phyloP scores from a whole-genome alignment of 148 eudicot species.

The Vaccinium darrowii region DNA sequence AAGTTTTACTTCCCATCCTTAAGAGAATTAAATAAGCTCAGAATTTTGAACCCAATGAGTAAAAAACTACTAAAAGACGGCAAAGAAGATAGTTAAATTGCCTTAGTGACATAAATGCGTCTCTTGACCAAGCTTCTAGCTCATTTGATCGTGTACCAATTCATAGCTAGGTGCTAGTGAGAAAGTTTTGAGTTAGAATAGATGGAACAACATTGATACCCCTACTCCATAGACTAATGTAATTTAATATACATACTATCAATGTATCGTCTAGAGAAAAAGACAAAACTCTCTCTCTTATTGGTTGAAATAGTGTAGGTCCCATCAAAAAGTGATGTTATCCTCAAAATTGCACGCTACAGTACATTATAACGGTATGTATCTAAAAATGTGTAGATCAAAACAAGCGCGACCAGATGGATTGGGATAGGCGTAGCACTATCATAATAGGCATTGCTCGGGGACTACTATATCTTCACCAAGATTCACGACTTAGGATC shows the following conservation, averaged over 20 bases:
- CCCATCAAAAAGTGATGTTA: no score
- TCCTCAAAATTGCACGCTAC: no score
- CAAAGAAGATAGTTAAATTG: background rate
- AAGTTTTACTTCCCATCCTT: slow-evolving; percentile 31
- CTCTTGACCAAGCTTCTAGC: no score
- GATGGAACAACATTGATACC: no score
- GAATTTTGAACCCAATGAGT: background rate
- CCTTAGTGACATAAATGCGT: background rate
- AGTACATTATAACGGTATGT: background rate
- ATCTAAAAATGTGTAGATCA: slow-evolving; percentile 31
- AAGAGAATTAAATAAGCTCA: slow-evolving; percentile 25
- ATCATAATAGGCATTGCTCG: slow-evolving; percentile 53
- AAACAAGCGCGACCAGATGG: slow-evolving; percentile 26
- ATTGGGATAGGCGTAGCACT: slow-evolving; percentile 48
- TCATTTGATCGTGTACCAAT: no score
- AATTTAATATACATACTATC: no score
- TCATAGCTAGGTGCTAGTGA: no score
- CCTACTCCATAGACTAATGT: no score
- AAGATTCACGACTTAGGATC: slow-evolving; percentile 51
- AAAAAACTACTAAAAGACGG: background rate
- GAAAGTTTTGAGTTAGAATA: no score
- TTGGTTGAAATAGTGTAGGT: no score
- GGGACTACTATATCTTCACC: slow-evolving; percentile 59
- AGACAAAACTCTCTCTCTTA: no score
- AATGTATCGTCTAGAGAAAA: no score